These are phyloP conservation scores for Mesembryanthemum crystallinum DNA, from an alignment of 148 eudicot species.

Conservation along the genomic window DNA sequence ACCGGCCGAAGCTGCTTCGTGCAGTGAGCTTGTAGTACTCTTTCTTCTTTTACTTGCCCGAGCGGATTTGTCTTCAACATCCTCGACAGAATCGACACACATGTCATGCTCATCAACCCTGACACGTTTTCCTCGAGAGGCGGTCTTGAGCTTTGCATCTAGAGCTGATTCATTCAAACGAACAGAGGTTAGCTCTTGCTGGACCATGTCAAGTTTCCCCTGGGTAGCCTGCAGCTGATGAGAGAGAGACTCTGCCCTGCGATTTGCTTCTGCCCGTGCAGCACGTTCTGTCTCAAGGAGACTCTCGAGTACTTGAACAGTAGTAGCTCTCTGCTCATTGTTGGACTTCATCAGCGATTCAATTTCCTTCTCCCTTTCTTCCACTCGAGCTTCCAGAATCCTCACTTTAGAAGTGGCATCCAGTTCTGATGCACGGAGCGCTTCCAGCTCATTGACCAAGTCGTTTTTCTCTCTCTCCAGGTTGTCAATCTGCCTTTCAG, in stretches of 20 bases:
- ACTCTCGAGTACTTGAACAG: constrained; percentile 72
- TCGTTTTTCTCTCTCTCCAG: constrained; percentile 58
- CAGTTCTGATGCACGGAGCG: constrained; percentile 55
- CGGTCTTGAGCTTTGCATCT: constrained; percentile 65
- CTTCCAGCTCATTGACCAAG: constrained; percentile 48
- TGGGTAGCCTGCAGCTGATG: constrained; percentile 80
- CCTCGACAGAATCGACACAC: constrained; percentile 56
- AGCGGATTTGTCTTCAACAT: constrained; percentile 41
- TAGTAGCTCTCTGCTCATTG: constrained; percentile 70
- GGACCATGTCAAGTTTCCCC: constrained; percentile 68
- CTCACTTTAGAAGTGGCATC: constrained; percentile 66
- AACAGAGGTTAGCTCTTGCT: constrained; percentile 73
- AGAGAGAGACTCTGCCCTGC: constrained; percentile 76
- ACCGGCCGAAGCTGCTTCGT: constrained; percentile 38
- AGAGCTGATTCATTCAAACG: constrained; percentile 66
- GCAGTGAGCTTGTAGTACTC: constrained; percentile 55
- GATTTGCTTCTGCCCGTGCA: constrained; percentile 79
- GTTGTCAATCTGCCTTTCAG: constrained; percentile 67
- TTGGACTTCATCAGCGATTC: constrained; percentile 67
- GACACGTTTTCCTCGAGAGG: constrained; percentile 70
- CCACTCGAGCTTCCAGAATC: constrained; percentile 69
- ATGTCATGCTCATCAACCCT: constrained; percentile 70
- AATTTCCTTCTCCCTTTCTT: constrained; percentile 87
- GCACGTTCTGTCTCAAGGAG: constrained; percentile 73
- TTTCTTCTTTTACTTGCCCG: constrained; percentile 62